Conservation (phyloP, 768 basidiomycete species). For the Lactarius sanguifluus region DNA sequence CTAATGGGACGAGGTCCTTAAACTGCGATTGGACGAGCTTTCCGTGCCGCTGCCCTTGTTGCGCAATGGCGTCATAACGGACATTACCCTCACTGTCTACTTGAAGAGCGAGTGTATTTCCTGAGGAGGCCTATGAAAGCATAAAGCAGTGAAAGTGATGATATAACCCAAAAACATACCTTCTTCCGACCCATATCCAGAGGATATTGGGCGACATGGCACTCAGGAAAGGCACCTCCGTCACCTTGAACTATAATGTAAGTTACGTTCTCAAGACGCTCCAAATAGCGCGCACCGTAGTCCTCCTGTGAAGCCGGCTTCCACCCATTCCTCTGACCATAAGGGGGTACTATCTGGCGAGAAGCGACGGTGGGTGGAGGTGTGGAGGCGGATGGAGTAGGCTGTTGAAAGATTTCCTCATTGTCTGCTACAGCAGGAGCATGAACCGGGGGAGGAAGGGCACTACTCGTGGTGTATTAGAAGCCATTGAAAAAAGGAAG, state of each 20-base stretch:
- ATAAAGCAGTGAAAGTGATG: not conserved
- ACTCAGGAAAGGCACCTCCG: constrained; percentile 90
- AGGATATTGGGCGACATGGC: constrained; percentile 96
- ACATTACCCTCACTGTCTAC: constrained; percentile 97
- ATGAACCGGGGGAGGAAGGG: constrained; percentile 67
- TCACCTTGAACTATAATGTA: constrained; percentile 49
- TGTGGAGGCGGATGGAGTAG: constrained; percentile 34
- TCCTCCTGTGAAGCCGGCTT: constrained; percentile 79
- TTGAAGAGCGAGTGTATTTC: constrained; percentile 94
- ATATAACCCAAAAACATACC: constrained; percentile 44
- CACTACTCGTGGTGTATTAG: constrained; percentile 39
- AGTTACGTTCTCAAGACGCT: constrained; percentile 21
- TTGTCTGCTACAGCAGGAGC: constrained; percentile 56
- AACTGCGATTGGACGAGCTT: constrained; percentile 92
- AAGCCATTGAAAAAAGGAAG: constrained; percentile 16
- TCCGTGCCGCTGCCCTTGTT: constrained; percentile 87
- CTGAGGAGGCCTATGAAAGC: constrained; percentile 68
- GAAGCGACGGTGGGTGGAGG: constrained; percentile 45
- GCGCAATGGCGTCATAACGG: constrained; percentile 95
- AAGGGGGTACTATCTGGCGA: constrained; percentile 66
- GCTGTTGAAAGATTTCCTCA: constrained; percentile 50
- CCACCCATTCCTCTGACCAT: constrained; percentile 86
- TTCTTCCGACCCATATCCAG: constrained; percentile 95
- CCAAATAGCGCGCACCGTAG: constrained; percentile 57
- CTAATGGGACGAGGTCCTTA: constrained; percentile 94